Evolutionary conservation across 441 rosid genomes (phyloP).

Genomic region (Mallotus repandus): DNA sequence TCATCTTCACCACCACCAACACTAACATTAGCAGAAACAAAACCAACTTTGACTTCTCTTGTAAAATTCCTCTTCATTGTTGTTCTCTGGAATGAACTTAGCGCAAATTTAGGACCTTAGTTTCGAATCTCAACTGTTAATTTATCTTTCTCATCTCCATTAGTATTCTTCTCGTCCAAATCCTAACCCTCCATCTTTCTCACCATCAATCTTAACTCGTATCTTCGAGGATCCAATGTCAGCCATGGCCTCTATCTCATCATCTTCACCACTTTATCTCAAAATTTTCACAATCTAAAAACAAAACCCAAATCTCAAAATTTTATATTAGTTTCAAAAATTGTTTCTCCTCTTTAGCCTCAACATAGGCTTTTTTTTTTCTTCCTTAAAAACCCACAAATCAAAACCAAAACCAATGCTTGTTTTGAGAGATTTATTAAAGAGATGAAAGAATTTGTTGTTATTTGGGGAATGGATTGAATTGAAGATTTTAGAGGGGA

Average conservation of each 20-base stretch:
- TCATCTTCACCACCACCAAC: not conserved
- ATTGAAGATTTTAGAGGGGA: no score
- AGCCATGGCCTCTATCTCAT: slow-evolving; percentile 99
- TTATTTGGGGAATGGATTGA: slow-evolving; percentile 19
- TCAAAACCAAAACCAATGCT: not conserved
- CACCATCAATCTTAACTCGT: slow-evolving; percentile 64
- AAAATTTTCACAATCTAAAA: not conserved
- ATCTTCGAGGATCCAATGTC: slow-evolving; percentile 67
- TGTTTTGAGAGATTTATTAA: not conserved
- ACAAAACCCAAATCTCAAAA: not conserved
- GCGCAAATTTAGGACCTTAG: slow-evolving; percentile 83
- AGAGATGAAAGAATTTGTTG: slow-evolving; percentile 26
- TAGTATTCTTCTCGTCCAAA: slow-evolving; percentile 45
- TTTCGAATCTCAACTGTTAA: slow-evolving; percentile 70
- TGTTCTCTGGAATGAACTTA: slow-evolving; percentile 72
- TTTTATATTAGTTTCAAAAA: not conserved
- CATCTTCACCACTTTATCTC: slow-evolving; percentile 89
- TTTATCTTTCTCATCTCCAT: slow-evolving; percentile 30
- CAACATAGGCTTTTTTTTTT: not conserved
- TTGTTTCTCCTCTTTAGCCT: not conserved
- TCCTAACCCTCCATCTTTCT: slow-evolving; percentile 75
- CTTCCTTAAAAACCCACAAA: not conserved
- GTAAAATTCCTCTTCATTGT: slow-evolving; percentile 84
- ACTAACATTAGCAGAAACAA: not conserved
- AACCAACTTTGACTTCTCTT: slow-evolving; percentile 43